Percentiles rank a stretch among this genome's conserved stretches.
These are phyloP conservation scores for Rhizophora mangle DNA, from an alignment of 345 rosid genomes.

Conservation along the genomic window DNA sequence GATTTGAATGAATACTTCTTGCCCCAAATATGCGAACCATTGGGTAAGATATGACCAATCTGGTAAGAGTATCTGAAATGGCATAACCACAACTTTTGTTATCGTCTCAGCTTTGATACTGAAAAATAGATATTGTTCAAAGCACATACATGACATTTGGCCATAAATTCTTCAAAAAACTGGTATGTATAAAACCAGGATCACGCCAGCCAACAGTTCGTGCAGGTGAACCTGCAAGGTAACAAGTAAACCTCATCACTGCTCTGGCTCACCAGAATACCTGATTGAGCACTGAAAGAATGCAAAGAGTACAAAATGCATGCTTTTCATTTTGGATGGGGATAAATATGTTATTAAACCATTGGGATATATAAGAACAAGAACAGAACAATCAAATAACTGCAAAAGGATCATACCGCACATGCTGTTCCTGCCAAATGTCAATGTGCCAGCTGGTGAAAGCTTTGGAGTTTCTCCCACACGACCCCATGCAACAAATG, in stretches of 20 bases:
- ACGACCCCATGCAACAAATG: constrained; percentile 74
- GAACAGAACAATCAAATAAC: neutral
- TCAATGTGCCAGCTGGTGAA: constrained; percentile 81
- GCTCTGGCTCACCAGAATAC: no score
- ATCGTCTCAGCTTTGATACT: neutral
- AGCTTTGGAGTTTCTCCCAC: constrained; percentile 37
- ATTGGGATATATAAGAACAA: neutral
- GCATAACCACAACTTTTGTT: neutral
- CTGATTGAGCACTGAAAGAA: neutral
- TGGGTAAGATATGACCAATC: constrained; percentile 52
- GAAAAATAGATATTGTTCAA: neutral
- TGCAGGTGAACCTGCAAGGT: constrained; percentile 62
- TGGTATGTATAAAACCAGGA: constrained; percentile 74
- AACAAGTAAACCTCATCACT: constrained; percentile 2
- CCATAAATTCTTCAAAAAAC: constrained; percentile 76
- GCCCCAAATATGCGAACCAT: constrained; percentile 52
- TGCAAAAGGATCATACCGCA: constrained; percentile 56
- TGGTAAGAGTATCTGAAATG: constrained; percentile 57
- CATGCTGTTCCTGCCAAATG: constrained; percentile 71
- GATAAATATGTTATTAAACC: neutral
- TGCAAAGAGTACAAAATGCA: neutral
- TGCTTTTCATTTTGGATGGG: neutral
- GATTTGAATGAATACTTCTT: constrained; percentile 62
- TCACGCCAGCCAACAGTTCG: constrained; percentile 85
- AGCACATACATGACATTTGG: constrained; percentile 54